Conservation (phyloP, 352 stramenopile genomes). For the Pythium insidiosum region DNA sequence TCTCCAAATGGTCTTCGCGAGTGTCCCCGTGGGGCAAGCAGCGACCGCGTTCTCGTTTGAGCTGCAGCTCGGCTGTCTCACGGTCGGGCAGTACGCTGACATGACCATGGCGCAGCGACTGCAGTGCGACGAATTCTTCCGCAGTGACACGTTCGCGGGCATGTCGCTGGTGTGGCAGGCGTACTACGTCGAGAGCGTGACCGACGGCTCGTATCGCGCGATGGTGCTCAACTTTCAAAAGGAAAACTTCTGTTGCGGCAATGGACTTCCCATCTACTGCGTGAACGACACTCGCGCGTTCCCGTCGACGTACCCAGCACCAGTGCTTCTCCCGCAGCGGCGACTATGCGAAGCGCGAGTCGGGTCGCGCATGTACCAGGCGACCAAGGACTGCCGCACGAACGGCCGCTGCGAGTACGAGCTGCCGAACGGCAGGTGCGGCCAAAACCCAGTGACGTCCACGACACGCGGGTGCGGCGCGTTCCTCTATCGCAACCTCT, state of each 20-base stretch:
- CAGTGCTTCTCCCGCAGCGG: slow-evolving; percentile 16
- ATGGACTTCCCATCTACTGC: slow-evolving; percentile 45
- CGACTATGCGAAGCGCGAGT: slow-evolving; percentile 10
- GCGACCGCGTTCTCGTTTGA: slow-evolving; percentile 24
- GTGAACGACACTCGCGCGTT: slow-evolving; percentile 33
- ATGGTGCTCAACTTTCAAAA: slow-evolving; percentile 56
- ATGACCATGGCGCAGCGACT: slow-evolving; percentile 23
- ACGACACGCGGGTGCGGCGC: slow-evolving; percentile 43
- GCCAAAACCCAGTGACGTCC: slow-evolving; percentile 37
- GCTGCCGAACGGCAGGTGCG: slow-evolving; percentile 50
- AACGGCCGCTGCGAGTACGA: slow-evolving; percentile 45
- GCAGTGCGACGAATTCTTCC: slow-evolving; percentile 40
- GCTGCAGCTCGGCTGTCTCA: slow-evolving; percentile 43
- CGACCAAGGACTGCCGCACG: slow-evolving; percentile 38
- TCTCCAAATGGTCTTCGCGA: slow-evolving; percentile 58
- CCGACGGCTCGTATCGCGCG: slow-evolving; percentile 30
- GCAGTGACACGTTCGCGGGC: slow-evolving; percentile 51
- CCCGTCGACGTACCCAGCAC: slow-evolving; percentile 29
- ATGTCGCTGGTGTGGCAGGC: slow-evolving; percentile 63
- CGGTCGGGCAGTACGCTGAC: slow-evolving; percentile 41
- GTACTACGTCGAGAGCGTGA: slow-evolving; percentile 50
- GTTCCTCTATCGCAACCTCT: slow-evolving; percentile 34
- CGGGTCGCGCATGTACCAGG: slow-evolving; percentile 21
- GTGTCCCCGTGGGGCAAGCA: slow-evolving; percentile 30
- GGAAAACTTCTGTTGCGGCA: slow-evolving; percentile 63